Evolutionary conservation across 495 filamentous ascomycete genomes (phyloP).

Genomic region (Apodospora peruviana): DNA sequence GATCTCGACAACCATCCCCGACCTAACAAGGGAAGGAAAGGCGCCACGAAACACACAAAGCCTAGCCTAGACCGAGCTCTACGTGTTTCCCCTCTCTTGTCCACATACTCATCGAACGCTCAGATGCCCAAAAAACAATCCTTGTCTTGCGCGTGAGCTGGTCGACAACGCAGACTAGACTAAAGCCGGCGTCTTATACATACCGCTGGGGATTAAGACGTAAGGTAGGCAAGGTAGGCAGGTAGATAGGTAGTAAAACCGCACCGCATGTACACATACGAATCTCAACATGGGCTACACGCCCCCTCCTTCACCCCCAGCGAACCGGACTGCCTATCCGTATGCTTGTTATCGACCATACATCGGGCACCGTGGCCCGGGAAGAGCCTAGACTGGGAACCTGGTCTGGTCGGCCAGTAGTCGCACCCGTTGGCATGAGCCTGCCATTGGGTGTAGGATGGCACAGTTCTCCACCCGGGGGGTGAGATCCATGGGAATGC

Average conservation of each 20-base stretch:
- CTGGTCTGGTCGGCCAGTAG: constrained; percentile 13
- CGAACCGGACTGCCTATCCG: not conserved
- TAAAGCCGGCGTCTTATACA: not conserved
- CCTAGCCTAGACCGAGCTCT: not conserved
- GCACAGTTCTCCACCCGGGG: constrained; percentile 12
- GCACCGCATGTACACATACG: not conserved
- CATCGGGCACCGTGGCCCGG: constrained; percentile 2
- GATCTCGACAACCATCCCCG: not conserved
- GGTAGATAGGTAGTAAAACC: too few species aligned
- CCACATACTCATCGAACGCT: not conserved
- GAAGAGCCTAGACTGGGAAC: constrained; percentile 1
- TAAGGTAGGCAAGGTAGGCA: too few species aligned
- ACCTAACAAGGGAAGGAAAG: not conserved
- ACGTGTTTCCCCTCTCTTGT: not conserved
- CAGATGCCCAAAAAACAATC: not conserved
- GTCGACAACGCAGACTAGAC: not conserved
- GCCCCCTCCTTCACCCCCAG: not conserved
- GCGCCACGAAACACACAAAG: not conserved
- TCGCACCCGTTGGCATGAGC: constrained; percentile 4
- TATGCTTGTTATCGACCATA: constrained; percentile 6
- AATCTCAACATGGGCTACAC: not conserved
- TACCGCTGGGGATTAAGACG: not conserved
- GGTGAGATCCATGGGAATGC: constrained; percentile 17
- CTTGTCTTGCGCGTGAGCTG: not conserved
- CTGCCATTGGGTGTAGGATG: constrained; percentile 15